Conservation (phyloP, 192 early-diverging fungal species). For the Coemansia sp. region DNA sequence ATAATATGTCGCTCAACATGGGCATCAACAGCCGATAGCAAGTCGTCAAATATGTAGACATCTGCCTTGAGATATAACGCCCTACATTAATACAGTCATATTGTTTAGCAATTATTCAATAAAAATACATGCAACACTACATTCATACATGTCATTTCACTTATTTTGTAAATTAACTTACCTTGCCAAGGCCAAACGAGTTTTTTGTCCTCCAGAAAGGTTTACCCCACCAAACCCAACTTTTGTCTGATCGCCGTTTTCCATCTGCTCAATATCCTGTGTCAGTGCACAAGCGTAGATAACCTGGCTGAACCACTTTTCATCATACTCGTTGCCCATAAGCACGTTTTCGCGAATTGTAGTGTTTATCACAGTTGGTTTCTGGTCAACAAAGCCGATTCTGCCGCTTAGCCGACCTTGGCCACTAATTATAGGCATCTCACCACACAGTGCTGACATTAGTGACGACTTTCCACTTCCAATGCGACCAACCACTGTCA, state of each 20-base stretch:
- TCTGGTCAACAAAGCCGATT: constrained; percentile 48
- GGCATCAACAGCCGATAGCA: constrained; percentile 68
- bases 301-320: constrained; percentile 21
- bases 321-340: constrained; percentile 40
- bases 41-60: constrained; percentile 68
- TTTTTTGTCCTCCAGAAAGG: constrained; percentile 65
- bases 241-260: constrained; percentile 44
- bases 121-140: constrained; percentile 1
- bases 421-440: constrained; percentile 76
- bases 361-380: constrained; percentile 39
- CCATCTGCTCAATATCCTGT: constrained; percentile 18
- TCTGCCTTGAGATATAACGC: constrained; percentile 64
- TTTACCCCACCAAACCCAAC: constrained; percentile 62
- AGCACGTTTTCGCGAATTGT: constrained; percentile 54
- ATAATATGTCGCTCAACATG: constrained; percentile 60
- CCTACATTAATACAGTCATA: constrained; percentile 41
- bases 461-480: constrained; percentile 74
- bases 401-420: constrained; percentile 66
- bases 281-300: constrained; percentile 33
- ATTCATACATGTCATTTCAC: neutral
- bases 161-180: neutral
- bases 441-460: constrained; percentile 68
- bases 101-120: neutral
- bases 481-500: constrained; percentile 78
- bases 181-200: constrained; percentile 62